Base-by-base conservation (phyloP, 495 filamentous ascomycete genomes). In the Trichoderma gamsii region DNA sequence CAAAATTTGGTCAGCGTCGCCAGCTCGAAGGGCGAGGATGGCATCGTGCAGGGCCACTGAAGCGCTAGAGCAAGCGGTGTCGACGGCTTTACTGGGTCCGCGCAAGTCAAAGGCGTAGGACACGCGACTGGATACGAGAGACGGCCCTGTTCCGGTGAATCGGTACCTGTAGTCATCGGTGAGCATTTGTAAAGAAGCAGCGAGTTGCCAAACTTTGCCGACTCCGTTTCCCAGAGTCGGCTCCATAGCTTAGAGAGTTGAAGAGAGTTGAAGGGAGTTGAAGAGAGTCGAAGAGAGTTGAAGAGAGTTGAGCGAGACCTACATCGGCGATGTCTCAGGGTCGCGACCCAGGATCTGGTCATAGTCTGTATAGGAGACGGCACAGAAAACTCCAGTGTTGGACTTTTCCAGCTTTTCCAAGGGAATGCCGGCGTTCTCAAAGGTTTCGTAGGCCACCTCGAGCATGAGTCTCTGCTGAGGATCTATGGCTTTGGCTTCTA, bases 41-140 rank as follows among this genome's bases (percentile, higher is more conserved):
- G 91, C 92, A 41, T 89, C 78, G 69, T 93, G 78, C 1, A 83
- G 61, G 0, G 78, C 79, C 3, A 79, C 74, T 9, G 83, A 70
- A 52, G 88, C 89, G 16, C 88, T 90, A 23, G 90, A 93, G 75
- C 92, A 96, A n/a, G 91, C 92, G 0, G 92, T 95, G 75, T 95
- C 91, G 29, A 93, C 81, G 64, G 86, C 91, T 76, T 89, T 87
- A 59, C 87, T 76, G 0, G 79, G 76, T 8, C 85, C 83, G 8
- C 77, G 75, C 69, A 82, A 80, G 69, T 84, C 79, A 69, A 81
- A 85, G 59, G 79, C 81, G 63, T 83, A 77, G 0, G 79, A 82
- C 7, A 85, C 65, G 0, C 82, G 75, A 56, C 83, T 81, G 1
- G 80, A 76, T 7, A 81, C 25, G 35, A 82, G 79, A 38, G 71